Percentiles rank a stretch among this genome's conserved stretches.
These are phyloP conservation scores for Phytopythium ostracodes DNA, from an alignment of 352 stramenopile genomes.

Conservation along the genomic window DNA sequence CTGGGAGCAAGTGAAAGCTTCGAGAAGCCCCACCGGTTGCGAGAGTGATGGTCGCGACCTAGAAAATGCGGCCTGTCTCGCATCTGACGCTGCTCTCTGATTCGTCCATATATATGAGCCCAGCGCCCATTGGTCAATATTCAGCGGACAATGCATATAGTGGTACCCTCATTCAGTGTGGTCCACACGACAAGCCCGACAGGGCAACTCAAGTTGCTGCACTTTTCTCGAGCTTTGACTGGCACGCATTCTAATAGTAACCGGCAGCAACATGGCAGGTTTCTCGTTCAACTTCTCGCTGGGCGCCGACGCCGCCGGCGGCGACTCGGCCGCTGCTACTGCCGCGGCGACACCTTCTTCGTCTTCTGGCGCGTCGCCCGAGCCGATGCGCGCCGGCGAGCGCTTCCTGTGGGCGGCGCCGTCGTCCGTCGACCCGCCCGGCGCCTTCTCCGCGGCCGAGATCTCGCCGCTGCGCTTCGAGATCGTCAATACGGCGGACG, in stretches of 20 bases:
- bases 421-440: neutral
- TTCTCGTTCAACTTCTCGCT: slow-evolving; percentile 78
- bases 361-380: neutral
- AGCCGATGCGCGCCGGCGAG: slow-evolving; percentile 43
- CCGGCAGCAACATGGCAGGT: slow-evolving; percentile 10
- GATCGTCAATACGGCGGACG: slow-evolving; percentile 58
- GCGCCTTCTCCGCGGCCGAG: slow-evolving; percentile 28
- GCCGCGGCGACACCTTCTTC: neutral
- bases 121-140: slow-evolving; percentile 6
- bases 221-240: neutral
- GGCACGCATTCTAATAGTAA: neutral
- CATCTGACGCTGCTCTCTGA: neutral
- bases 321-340: neutral
- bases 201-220: neutral
- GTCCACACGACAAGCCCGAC: neutral
- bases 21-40: neutral
- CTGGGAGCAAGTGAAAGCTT: slow-evolving; percentile 7
- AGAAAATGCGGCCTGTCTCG: too few species aligned
- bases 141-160: neutral
- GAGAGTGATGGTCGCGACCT: neutral
- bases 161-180: neutral
- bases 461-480: slow-evolving; percentile 40
- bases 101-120: slow-evolving; percentile 6
- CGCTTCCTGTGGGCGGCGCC: slow-evolving; percentile 35
- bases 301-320: slow-evolving; percentile 2